Percentiles rank a stretch among this genome's conserved stretches.
Conservation (phyloP, 441 rosid species). For the Populus hybrid region DNA sequence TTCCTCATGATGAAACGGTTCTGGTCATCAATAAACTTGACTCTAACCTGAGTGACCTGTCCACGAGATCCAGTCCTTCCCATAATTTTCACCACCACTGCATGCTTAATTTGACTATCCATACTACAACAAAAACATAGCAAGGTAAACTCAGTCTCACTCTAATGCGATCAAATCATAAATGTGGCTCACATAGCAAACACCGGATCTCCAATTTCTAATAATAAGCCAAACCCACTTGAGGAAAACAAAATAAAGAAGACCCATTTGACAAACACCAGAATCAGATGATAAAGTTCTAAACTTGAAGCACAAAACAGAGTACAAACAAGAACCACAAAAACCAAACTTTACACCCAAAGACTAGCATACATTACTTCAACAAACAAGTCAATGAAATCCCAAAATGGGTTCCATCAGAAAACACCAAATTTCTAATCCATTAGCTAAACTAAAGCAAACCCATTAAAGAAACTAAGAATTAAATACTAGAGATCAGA, state of each 20-base stretch:
- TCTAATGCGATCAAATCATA: no score
- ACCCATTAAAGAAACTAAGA: not conserved
- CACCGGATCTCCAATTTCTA: not conserved
- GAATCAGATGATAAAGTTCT: not conserved
- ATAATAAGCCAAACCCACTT: not conserved
- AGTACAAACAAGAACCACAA: not conserved
- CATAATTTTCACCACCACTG: slow-evolving; percentile 32
- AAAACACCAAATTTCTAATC: not conserved
- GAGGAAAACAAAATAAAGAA: not conserved
- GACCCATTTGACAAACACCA: not conserved
- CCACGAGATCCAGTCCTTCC: slow-evolving; percentile 65
- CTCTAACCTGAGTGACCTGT: slow-evolving; percentile 79
- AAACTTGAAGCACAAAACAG: not conserved
- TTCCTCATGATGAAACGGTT: slow-evolving; percentile 79
- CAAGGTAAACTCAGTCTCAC: not conserved
- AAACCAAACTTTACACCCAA: not conserved
- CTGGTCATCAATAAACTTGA: slow-evolving; percentile 60
- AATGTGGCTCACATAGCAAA: not conserved
- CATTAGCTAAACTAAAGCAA: not conserved
- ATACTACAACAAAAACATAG: slow-evolving; percentile 13
- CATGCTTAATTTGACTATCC: slow-evolving; percentile 66
- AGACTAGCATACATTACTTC: not conserved
- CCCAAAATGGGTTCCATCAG: not conserved
- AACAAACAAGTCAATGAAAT: not conserved
- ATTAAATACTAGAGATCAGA: not conserved